Percentiles rank a stretch among this genome's conserved stretches.
phyloP scores from a whole-genome alignment of 225 moss, liverwort and hornwort species.

The Sphagnum tenellum region DNA sequence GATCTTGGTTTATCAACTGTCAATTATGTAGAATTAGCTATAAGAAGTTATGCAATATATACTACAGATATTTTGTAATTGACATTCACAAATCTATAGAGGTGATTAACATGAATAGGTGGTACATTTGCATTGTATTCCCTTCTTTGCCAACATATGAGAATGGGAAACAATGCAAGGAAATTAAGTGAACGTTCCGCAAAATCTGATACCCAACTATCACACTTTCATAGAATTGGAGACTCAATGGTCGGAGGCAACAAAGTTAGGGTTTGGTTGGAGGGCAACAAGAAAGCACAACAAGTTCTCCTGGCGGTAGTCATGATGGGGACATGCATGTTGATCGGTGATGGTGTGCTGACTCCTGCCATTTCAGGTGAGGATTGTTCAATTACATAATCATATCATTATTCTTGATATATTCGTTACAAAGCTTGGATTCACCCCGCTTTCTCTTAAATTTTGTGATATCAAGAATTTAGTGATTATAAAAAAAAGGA shows the following conservation, averaged over 20 bases:
- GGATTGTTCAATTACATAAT: constrained; percentile 1
- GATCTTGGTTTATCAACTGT: too few relatives aligned
- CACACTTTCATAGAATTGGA: constrained; percentile 35
- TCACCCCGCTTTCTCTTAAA: too few relatives aligned
- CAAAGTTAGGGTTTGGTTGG: constrained; percentile 37
- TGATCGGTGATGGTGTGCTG: constrained; percentile 89
- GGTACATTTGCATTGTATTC: constrained; percentile 94
- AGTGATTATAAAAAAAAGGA: too few relatives aligned
- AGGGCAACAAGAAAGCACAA: constrained; percentile 39
- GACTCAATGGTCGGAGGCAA: constrained; percentile 10
- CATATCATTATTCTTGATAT: too few relatives aligned
- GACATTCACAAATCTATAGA: neutral
- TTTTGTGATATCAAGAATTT: too few relatives aligned
- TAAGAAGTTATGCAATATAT: too few relatives aligned
- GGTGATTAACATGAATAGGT: constrained; percentile 29
- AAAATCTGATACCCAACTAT: constrained; percentile 42
- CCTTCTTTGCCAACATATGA: constrained; percentile 64
- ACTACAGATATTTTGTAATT: too few relatives aligned
- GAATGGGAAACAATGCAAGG: constrained; percentile 47
- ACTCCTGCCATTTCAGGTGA: constrained; percentile 87
- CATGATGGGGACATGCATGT: constrained; percentile 89
- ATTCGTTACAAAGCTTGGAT: too few relatives aligned
- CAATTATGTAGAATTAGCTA: too few relatives aligned
- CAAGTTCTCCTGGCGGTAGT: constrained; percentile 56
- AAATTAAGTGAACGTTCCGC: constrained; percentile 32